phyloP scores from a whole-genome alignment of 495 filamentous ascomycete genomes.

The Aspergillus funiculosus region DNA sequence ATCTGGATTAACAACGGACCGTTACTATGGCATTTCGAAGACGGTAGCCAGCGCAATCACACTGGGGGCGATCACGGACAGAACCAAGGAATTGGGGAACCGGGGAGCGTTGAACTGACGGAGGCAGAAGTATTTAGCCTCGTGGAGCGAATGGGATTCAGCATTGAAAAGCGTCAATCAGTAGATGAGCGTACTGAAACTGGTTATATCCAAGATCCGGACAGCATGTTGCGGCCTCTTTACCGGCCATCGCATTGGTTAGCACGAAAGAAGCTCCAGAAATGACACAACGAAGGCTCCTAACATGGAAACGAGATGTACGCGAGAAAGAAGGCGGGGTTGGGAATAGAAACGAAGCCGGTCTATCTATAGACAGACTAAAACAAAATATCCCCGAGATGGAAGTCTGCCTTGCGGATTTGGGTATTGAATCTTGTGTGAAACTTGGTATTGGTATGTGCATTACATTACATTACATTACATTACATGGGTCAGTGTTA shows the following conservation, averaged over 20 bases:
- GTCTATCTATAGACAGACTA: neutral
- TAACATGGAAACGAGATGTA: neutral
- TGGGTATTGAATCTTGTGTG: neutral
- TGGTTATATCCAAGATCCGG: slow-evolving; percentile 80
- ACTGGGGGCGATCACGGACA: slow-evolving; percentile 14
- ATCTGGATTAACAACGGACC: slow-evolving; percentile 88
- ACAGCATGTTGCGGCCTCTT: slow-evolving; percentile 77
- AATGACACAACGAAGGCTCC: neutral
- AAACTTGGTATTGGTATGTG: slow-evolving; percentile 3
- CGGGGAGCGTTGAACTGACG: slow-evolving; percentile 79
- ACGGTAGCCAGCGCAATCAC: slow-evolving; percentile 39
- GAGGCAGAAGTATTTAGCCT: slow-evolving; percentile 79
- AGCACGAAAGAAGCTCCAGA: slow-evolving; percentile 55
- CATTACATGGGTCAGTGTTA: slow-evolving; percentile 10
- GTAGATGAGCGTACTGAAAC: slow-evolving; percentile 43
- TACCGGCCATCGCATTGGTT: slow-evolving; percentile 80
- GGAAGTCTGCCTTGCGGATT: slow-evolving; percentile 17
- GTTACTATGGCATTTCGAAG: slow-evolving; percentile 83
- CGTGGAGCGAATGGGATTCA: slow-evolving; percentile 72
- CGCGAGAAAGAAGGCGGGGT: neutral
- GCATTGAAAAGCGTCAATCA: slow-evolving; percentile 47
- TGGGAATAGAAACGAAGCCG: neutral
- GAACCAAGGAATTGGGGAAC: slow-evolving; percentile 60
- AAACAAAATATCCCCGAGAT: neutral
- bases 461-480: slow-evolving; percentile 1